Evolutionary conservation across 805 yeast genomes (phyloP), one percentile per base, ranked within the genome.

Genomic region (Priceomyces fermenticarens): DNA sequence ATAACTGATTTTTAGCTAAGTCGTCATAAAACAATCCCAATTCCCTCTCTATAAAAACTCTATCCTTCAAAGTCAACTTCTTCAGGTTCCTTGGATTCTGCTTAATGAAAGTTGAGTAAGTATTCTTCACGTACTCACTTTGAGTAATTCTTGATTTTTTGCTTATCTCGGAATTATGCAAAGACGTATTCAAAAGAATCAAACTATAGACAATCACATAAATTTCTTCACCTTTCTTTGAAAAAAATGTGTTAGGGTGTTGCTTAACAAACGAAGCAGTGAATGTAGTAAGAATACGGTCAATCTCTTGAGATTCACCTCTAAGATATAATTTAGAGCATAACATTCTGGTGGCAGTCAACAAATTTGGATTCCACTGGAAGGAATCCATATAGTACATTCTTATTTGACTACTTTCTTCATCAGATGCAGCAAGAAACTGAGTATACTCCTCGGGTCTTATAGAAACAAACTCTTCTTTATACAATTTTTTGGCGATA

Each of bases 231-330:
- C 67, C 65, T 53, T 70, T 75, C 41, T 61, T 63, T 54, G 74
- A 78, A 55, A 68, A 73, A 55, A 67, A 80, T 32, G 69, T 71
- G 56, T 70, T 73, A 14, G 71, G 75, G 63, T 67, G 78, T 65
- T 59, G 75, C 23, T 57, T 57, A 15, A 70, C 64, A 82, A 90
- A 88, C 39, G 81, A 75, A 39, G 69, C 67, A 13, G 93, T 77
- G 54, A 86, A 82, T 3, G 81, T 72, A 33, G 84, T 82, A 41
- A 88, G 64, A 25, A 88, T 75, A 36, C 86, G 73, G 60, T 87
- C 93, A 39, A 88, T 80, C 52, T 83, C 85, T 52, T 85, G 90
- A 2, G 93, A 80, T 62, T 88, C 96, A 5, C 91, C 96, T 53
- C 80, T 79, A 52, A 88, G 72, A 60, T 83, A 84, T n/a, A 88